These are phyloP conservation scores for Lantana camara DNA, from an alignment of 257 asterid genomes.

Conservation along the genomic window DNA sequence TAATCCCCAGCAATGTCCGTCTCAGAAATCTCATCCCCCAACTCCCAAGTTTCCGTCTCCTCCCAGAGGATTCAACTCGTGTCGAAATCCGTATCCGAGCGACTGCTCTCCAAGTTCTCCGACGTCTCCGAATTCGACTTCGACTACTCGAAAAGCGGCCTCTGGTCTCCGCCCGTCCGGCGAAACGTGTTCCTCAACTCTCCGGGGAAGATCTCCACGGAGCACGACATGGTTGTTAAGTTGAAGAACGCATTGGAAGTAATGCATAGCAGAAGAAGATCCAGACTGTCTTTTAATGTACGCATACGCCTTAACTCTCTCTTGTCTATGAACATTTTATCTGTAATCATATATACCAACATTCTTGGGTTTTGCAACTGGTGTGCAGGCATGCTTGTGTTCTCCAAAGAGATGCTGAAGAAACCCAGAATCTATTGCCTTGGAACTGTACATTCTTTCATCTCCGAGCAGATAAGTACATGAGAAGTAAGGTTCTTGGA, in stretches of 20 bases:
- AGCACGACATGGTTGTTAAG: constrained; percentile 52
- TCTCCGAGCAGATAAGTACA: neutral
- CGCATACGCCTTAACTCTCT: constrained; percentile 9
- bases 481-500: neutral
- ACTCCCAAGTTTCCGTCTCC: constrained; percentile 7
- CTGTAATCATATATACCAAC: too few species aligned
- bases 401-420: constrained; percentile 67
- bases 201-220: constrained; percentile 49
- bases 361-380: neutral
- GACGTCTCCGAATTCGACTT: constrained; percentile 75
- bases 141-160: constrained; percentile 65
- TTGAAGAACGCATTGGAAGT: constrained; percentile 44
- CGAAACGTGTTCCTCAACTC: constrained; percentile 60
- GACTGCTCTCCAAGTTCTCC: constrained; percentile 57
- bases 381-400: constrained; percentile 75
- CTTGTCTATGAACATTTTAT: neutral
- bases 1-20: constrained; percentile 43
- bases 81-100: constrained; percentile 69
- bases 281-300: constrained; percentile 64
- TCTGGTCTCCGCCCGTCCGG: constrained; percentile 89
- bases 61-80: constrained; percentile 60
- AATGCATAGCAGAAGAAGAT: constrained; percentile 43
- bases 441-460: constrained; percentile 6
- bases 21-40: constrained; percentile 54
- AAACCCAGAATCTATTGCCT: neutral